phyloP scores from a whole-genome alignment of 2,329 filamentous ascomycete species.

The Aspergillus sclerotialis region DNA sequence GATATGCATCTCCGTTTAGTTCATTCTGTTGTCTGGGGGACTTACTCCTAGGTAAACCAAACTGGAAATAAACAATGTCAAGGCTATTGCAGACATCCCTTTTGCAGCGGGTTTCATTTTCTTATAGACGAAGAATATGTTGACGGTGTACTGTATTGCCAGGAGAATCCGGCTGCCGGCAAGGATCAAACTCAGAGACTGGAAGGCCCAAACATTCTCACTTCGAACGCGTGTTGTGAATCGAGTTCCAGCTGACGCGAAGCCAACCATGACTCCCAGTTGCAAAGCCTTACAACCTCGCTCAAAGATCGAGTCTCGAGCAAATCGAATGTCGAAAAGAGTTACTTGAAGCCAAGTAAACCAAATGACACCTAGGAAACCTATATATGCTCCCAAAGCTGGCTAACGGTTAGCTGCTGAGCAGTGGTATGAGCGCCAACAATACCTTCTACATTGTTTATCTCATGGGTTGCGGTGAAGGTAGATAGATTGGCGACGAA shows the following conservation, averaged over 20 bases:
- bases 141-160: conserved; percentile 47
- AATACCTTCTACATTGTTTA: conserved; percentile 42
- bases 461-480: conserved; percentile 51
- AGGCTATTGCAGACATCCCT: conserved; percentile 22
- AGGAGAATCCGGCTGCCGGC: conserved; percentile 49
- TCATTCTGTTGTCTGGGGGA: neutral
- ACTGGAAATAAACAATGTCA: conserved; percentile 21
- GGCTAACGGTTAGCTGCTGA: conserved; percentile 9
- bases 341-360: conserved; percentile 61
- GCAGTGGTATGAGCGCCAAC: neutral
- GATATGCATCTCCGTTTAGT: conserved; percentile 1
- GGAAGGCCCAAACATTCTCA: conserved; percentile 39
- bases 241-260: conserved; percentile 52
- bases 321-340: conserved; percentile 60
- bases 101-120: conserved; percentile 19
- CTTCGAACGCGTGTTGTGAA: conserved; percentile 35
- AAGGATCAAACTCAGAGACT: conserved; percentile 37
- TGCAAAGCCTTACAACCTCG: conserved; percentile 53
- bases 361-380: conserved; percentile 56
- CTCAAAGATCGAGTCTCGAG: conserved; percentile 58
- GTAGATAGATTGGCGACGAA: conserved; percentile 60
- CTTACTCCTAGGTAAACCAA: conserved; percentile 23
- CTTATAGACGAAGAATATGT: conserved; percentile 19
- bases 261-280: conserved; percentile 59
- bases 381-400: conserved; percentile 42